Base-by-base conservation (phyloP, 495 filamentous ascomycete species). In the Penicillium pulvis region DNA sequence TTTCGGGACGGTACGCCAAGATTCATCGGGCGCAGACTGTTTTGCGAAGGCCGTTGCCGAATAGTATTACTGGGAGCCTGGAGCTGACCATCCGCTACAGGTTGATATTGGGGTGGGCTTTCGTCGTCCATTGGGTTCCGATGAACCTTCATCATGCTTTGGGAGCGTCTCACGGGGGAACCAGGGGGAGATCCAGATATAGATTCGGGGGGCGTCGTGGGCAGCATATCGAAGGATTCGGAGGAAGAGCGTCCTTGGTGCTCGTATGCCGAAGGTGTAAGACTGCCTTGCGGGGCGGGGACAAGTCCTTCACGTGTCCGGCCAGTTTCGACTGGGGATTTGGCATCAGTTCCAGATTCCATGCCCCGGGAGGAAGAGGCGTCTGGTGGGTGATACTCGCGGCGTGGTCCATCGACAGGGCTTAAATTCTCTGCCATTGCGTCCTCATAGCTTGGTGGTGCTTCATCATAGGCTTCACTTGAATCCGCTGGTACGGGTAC, bases 401-500 rank as follows among this genome's bases (percentile, higher is more conserved):
- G 77, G 68, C 85, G 77, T 58, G 85, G 84, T 56, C 85, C 85
- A 73, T 84, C 79, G 43, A 89, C 73, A 12, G 86, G 85, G 57
- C 79, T 85, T 51, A 95, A 75, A 57, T 86, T 82, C 61, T 91
- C 87, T 46, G 90, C 91, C 76, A 97, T 91, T 14, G 92, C 91
- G 76, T 98, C 93, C 74, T 94, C 90, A 70, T 95, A 95, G 64
- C 88, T 92, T 30, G 91, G 91, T 6, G 82, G 83, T 11, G 86
- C 85, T 14, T 90, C 89, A 17, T 86, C 87, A 55, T 76, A 76
- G 17, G 71, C 71, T 5, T 79, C 70, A 6, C 74, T 59, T 56
- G 74, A n/a, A 28, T 63, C 67, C 11, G 55, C 53, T 5, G 75
- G 59, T 4, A 61, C 58, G 4, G 68, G 63, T 46, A 49, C 26